Evolutionary conservation across 768 basidiomycete species (phyloP).

Genomic region (Boletus tylopilopsis): DNA sequence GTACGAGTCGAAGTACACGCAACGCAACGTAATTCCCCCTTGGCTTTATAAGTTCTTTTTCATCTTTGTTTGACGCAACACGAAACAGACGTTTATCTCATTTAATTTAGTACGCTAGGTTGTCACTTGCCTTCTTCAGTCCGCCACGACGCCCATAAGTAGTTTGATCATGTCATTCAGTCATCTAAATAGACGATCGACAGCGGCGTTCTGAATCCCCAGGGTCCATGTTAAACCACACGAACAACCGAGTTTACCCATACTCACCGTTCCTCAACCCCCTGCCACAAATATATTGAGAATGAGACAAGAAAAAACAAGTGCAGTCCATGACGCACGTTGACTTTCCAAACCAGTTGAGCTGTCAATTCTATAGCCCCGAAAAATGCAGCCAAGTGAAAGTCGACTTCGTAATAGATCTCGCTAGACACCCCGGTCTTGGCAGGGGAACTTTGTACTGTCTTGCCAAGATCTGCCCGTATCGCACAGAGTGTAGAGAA

Average conservation of each 20-base stretch:
- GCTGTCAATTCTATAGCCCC: constrained; percentile 3
- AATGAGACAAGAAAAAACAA: neutral
- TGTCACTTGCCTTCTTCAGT: too few species aligned
- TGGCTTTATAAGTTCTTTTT: too few species aligned
- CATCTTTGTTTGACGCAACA: too few species aligned
- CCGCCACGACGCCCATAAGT: too few species aligned
- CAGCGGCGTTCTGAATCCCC: neutral
- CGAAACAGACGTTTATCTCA: too few species aligned
- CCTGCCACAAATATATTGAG: neutral
- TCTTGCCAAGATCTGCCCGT: neutral
- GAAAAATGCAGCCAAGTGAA: neutral
- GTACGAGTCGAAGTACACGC: too few species aligned
- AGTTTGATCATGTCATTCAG: neutral
- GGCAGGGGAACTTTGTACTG: neutral
- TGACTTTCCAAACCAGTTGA: constrained; percentile 1
- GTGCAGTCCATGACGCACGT: neutral
- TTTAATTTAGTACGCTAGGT: too few species aligned
- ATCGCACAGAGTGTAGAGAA: neutral
- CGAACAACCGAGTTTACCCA: neutral
- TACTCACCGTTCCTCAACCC: neutral
- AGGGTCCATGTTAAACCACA: neutral
- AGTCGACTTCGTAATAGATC: neutral
- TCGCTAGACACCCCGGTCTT: neutral
- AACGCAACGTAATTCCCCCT: too few species aligned
- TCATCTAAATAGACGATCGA: neutral